Evolutionary conservation across 2,329 filamentous ascomycete genomes (phyloP), one percentile per base, ranked within the genome.

Genomic region (Xylaria sp.): DNA sequence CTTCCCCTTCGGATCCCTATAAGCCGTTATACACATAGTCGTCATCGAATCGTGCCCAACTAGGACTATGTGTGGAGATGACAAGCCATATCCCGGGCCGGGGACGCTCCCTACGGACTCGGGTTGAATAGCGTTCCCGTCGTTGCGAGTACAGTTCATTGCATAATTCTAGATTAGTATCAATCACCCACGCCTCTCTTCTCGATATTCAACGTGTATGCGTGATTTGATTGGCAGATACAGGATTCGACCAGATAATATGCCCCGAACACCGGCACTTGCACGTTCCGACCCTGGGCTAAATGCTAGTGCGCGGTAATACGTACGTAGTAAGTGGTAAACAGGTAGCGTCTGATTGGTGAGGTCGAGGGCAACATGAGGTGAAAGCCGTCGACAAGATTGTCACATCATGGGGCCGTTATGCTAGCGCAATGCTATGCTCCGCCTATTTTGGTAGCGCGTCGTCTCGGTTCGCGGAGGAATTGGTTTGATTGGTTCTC

Each of bases 141-240:
- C 51, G 31, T 43, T 11, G 13, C n/a, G 10, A 13, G n/a, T 29
- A 6, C n/a, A 5, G 23, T 21, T 3, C 11, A 33, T 47, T 49
- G 44, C 49, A 55, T 55, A 47, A 51, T 7, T 47, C 11, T 21
- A n/a, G n/a, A n/a, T n/a, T n/a, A 2, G 60, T 38, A 55, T 62
- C 48, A 41, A 49, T 51, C 17, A 15, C 41, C 8, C 47, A n/a
- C n/a, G n/a, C n/a, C n/a, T n/a, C n/a, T n/a, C n/a, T n/a, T 49
- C 40, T 9, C 1, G 33, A n/a, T 17, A 47, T 23, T 38, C 6
- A 29, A 49, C n/a, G 11, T 19, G 13, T 9, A 6, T 10, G 25
- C 13, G 41, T 35, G 19, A 56, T 56, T 11, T 48, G 46, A 56
- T 53, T 41, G 33, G 27, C 11, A 27, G 25, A 27, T 25, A 31